Conservation (phyloP, 2,329 filamentous ascomycete genomes). For the Phyllosticta citriasiana region DNA sequence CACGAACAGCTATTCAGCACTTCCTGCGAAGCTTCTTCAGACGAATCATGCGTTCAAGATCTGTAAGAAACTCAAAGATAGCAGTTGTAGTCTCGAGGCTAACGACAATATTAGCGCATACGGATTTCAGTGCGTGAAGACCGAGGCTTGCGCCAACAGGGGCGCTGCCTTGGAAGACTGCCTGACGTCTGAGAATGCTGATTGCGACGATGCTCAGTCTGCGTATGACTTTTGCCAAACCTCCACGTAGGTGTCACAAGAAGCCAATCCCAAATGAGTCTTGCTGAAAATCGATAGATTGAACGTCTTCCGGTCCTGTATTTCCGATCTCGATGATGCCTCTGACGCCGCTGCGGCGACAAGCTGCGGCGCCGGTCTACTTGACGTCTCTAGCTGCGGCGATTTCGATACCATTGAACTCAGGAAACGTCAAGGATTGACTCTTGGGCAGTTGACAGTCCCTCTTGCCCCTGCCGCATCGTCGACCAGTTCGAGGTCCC, state of each 20-base stretch:
- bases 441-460: neutral
- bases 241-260: neutral
- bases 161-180: neutral
- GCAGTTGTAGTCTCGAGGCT: neutral
- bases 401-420: neutral
- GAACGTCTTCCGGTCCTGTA: neutral
- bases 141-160: neutral
- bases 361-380: neutral
- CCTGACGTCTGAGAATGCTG: neutral
- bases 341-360: neutral
- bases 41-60: neutral
- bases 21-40: neutral
- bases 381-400: neutral
- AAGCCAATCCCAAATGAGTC: neutral
- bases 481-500: neutral
- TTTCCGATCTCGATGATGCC: neutral
- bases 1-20: neutral
- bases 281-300: neutral
- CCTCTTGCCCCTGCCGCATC: neutral
- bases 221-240: neutral
- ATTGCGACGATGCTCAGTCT: neutral
- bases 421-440: neutral
- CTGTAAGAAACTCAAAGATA: neutral
- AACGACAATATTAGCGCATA: neutral
- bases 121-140: neutral